Evolutionary conservation across 192 early-diverging fungal species (phyloP).

Genomic region (Allomyces javanicus): DNA sequence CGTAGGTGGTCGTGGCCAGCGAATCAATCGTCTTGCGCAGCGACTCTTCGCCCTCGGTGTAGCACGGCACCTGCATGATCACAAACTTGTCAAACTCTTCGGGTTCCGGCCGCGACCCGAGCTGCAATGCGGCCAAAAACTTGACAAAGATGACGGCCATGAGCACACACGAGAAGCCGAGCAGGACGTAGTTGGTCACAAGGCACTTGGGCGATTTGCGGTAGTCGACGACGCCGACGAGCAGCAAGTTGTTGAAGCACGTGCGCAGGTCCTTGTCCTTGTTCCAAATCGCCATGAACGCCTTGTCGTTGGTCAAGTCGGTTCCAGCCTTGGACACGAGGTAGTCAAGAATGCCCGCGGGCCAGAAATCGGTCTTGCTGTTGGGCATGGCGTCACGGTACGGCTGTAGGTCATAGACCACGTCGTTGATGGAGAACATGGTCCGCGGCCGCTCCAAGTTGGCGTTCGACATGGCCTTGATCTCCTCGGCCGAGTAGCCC

Average conservation of each 20-base stretch:
- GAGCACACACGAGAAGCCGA: constrained; percentile 54
- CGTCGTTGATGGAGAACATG: constrained; percentile 44
- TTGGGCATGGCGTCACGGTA: background rate
- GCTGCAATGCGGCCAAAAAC: constrained; percentile 60
- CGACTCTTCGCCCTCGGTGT: constrained; percentile 75
- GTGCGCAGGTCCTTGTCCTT: constrained; percentile 1
- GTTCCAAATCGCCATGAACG: background rate
- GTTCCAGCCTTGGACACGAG: background rate
- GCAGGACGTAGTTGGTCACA: constrained; percentile 67
- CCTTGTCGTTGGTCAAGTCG: background rate
- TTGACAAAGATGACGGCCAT: constrained; percentile 61
- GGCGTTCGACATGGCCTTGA: background rate
- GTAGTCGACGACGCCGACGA: constrained; percentile 60
- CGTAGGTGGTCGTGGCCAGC: constrained; percentile 51
- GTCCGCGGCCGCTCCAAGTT: constrained; percentile 12
- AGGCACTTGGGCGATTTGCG: constrained; percentile 53
- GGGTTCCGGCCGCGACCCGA: constrained; percentile 44
- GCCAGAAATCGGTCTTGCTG: background rate
- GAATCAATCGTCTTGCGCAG: constrained; percentile 70
- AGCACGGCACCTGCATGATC: constrained; percentile 87
- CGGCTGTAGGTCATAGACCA: constrained; percentile 49
- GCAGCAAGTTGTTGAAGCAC: constrained; percentile 70
- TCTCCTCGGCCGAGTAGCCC: background rate
- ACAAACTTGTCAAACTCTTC: constrained; percentile 91
- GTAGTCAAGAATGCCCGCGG: background rate